These are phyloP conservation scores for Populus nigra DNA, from an alignment of 345 rosid species.

Conservation along the genomic window DNA sequence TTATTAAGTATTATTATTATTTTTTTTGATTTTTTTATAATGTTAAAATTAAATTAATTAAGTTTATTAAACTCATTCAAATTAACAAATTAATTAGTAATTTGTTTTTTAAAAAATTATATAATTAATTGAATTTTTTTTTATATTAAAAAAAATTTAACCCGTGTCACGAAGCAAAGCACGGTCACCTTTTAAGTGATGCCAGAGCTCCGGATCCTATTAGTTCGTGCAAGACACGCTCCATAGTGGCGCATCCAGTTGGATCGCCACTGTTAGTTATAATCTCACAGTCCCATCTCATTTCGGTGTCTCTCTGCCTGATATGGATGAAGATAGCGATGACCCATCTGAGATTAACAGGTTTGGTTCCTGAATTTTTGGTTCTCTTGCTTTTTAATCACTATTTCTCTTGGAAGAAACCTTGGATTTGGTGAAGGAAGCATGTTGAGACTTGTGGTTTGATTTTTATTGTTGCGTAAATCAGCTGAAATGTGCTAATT, in stretches of 20 bases:
- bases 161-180: too few relatives aligned
- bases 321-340: slow-evolving; percentile 35
- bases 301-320: neutral
- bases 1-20: too few relatives aligned
- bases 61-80: too few relatives aligned
- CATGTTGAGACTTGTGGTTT: neutral
- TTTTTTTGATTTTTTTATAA: too few relatives aligned
- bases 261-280: neutral
- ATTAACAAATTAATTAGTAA: too few relatives aligned
- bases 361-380: slow-evolving; percentile 25
- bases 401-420: neutral
- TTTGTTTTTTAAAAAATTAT: too few relatives aligned
- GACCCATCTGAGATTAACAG: slow-evolving; percentile 38
- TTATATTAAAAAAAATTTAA: too few relatives aligned
- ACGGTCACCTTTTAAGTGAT: too few relatives aligned
- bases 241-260: neutral
- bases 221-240: neutral
- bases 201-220: neutral
- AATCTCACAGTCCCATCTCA: neutral
- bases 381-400: neutral
- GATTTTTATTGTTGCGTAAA: neutral
- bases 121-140: too few relatives aligned
- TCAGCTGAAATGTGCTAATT: neutral
- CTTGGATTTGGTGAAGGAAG: neutral
- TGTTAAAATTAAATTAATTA: too few relatives aligned